Evolutionary conservation across 805 yeast species (phyloP).

Genomic region (Metschnikowia gelsemii): DNA sequence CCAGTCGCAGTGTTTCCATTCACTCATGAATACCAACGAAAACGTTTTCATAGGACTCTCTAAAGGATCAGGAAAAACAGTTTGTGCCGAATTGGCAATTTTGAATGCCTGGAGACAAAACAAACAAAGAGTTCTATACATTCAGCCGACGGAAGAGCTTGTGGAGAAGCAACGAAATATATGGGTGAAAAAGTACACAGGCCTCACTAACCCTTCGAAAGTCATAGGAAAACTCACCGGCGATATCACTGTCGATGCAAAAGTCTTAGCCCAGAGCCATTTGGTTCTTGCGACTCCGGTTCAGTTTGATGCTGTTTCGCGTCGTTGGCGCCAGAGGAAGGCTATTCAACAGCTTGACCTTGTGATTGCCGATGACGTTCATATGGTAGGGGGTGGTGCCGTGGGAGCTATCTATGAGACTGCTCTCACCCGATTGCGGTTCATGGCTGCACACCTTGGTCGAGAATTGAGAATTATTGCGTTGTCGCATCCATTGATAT

Average conservation of each 20-base stretch:
- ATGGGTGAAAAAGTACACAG: slow-evolving; percentile 55
- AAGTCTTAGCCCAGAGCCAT: slow-evolving; percentile 58
- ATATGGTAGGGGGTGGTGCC: slow-evolving; percentile 56
- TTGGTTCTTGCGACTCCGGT: slow-evolving; percentile 74
- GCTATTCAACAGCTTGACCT: slow-evolving; percentile 67
- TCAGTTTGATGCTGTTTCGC: slow-evolving; percentile 70
- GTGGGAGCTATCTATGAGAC: slow-evolving; percentile 68
- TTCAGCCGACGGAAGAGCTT: slow-evolving; percentile 61
- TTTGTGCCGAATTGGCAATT: slow-evolving; percentile 69
- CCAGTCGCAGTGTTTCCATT: slow-evolving; percentile 69
- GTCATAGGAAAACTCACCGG: slow-evolving; percentile 53
- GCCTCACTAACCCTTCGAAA: slow-evolving; percentile 55
- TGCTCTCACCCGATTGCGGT: slow-evolving; percentile 66
- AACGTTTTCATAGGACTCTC: slow-evolving; percentile 68
- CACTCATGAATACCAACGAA: slow-evolving; percentile 56
- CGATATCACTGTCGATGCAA: slow-evolving; percentile 53
- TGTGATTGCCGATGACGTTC: slow-evolving; percentile 72
- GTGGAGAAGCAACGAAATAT: slow-evolving; percentile 45
- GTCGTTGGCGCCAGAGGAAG: slow-evolving; percentile 80
- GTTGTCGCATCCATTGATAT: slow-evolving; percentile 66
- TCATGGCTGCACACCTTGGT: slow-evolving; percentile 66
- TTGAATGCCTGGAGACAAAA: slow-evolving; percentile 69
- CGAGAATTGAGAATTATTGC: slow-evolving; percentile 60
- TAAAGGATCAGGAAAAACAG: slow-evolving; percentile 75
- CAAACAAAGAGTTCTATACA: slow-evolving; percentile 68